Evolutionary conservation across 1,139 yeast species (phyloP).

Genomic region (Blastobotrys aristatus): DNA sequence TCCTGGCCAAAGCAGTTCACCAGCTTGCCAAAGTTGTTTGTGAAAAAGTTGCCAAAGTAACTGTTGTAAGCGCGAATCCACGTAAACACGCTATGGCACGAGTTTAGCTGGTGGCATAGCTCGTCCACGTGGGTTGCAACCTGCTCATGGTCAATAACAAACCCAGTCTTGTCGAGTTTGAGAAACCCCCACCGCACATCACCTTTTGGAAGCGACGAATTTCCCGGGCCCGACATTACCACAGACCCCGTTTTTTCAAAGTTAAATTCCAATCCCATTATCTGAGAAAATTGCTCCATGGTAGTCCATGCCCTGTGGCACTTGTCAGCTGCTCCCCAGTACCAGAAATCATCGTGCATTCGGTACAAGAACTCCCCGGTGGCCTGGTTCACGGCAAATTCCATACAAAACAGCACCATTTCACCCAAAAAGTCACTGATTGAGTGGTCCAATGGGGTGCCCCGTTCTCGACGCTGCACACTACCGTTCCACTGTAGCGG

Average conservation of each 20-base stretch:
- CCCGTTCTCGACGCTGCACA: slow-evolving; percentile 13
- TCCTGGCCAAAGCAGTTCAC: slow-evolving; percentile 14
- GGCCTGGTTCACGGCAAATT: slow-evolving; percentile 18
- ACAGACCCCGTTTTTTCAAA: slow-evolving; percentile 21
- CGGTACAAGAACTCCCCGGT: slow-evolving; percentile 19
- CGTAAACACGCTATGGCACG: slow-evolving; percentile 13
- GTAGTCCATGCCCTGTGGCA: slow-evolving; percentile 21
- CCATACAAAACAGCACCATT: slow-evolving; percentile 17
- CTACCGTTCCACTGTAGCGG: slow-evolving; percentile 15
- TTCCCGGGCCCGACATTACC: slow-evolving; percentile 9
- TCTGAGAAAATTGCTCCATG: slow-evolving; percentile 14
- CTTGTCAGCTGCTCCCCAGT: slow-evolving; percentile 16
- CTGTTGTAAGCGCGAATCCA: slow-evolving; percentile 20
- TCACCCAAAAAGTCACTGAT: slow-evolving; percentile 21
- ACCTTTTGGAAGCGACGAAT: slow-evolving; percentile 16
- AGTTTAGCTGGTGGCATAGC: slow-evolving; percentile 16
- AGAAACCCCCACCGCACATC: slow-evolving; percentile 19
- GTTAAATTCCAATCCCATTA: slow-evolving; percentile 20
- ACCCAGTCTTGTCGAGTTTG: slow-evolving; percentile 11
- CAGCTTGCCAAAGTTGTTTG: slow-evolving; percentile 18
- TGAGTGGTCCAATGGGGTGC: slow-evolving; percentile 18
- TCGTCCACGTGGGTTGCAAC: slow-evolving; percentile 19
- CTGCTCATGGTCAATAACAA: slow-evolving; percentile 14
- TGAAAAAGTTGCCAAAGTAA: slow-evolving; percentile 17
- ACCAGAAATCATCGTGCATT: slow-evolving; percentile 22